Evolutionary conservation across 129 eudicot genomes (phyloP).

Genomic region (Escallonia rubra): DNA sequence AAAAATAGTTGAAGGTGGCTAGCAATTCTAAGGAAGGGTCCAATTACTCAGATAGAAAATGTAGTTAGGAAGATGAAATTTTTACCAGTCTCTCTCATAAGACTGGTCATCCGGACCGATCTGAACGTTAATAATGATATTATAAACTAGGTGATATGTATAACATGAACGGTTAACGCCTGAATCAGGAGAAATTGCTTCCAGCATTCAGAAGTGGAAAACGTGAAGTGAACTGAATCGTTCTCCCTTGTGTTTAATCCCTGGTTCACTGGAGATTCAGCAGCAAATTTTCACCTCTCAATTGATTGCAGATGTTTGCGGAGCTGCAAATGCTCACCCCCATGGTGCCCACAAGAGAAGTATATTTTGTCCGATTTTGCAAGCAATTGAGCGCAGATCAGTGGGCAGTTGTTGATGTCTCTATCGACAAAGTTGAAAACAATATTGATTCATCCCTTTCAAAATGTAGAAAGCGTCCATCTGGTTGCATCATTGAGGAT

Average conservation of each 20-base stretch:
- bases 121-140: too few species aligned
- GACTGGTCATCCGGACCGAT: too few species aligned
- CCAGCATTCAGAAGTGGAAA: not conserved
- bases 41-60: too few species aligned
- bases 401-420: constrained; percentile 93
- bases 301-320: constrained; percentile 67
- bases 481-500: constrained; percentile 93
- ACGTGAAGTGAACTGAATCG: not conserved
- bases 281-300: constrained; percentile 10
- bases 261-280: not conserved
- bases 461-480: constrained; percentile 82
- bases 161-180: too few species aligned
- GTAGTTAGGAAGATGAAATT: too few species aligned
- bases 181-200: not conserved
- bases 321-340: constrained; percentile 98
- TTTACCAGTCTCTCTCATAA: too few species aligned
- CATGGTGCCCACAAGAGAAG: constrained; percentile 76
- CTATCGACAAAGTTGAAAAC: constrained; percentile 66
- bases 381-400: constrained; percentile 62
- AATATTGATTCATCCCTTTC: constrained; percentile 59
- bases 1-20: too few species aligned
- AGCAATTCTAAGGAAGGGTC: too few species aligned
- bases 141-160: too few species aligned
- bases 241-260: not conserved
- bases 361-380: constrained; percentile 76